Base-by-base conservation (phyloP, 2,329 filamentous ascomycete genomes). In the Ascochyta viciae-villosae region DNA sequence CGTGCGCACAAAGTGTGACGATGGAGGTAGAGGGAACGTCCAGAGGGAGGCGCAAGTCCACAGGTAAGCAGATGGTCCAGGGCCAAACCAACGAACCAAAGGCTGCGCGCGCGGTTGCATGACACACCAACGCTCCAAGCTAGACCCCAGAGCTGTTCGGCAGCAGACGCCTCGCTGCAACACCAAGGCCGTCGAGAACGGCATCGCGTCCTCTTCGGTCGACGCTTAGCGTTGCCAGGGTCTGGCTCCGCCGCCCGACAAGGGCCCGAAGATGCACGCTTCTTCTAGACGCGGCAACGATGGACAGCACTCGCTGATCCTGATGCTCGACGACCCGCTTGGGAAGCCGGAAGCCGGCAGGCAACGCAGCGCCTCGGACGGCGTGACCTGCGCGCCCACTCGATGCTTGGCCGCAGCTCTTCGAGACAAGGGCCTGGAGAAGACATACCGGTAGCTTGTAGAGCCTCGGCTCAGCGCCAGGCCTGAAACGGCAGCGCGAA, bases 61-160 rank as follows among this genome's bases (percentile, higher is more conserved):
- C 26, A 56, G 19, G 53, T 56, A 56, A 56, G 53, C 53, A 51
- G 60, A 60, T 64, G 54, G 49, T 57, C 54, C 63, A 62, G 44
- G 58, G 49, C 50, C 60, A 51, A 62, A 58, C 54, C 64, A 60
- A 61, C 66, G 61, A 71, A 66, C 65, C 67, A 65, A 40, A 50
- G 58, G 62, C 57, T 58, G 57, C 52, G 62, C 58, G 56, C 53
- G 58, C 60, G 47, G 60, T 64, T 64, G 64, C 67, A 70, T 70
- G 66, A 71, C 67, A 71, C 64, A 68, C 63, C 62, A 61, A 62
- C 61, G 60, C 63, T 59, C 58, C 51, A 43, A 60, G 59, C 62
- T 62, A 61, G 45, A 59, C 56, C 59, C 60, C 60, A 57, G 57
- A 51, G 47, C 44, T 45, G 27, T 45, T 53, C 53, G 57, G 61